Evolutionary conservation across 345 rosid genomes (phyloP), one percentile per base, ranked within the genome.

Genomic region (Sonneratia caseolaris): DNA sequence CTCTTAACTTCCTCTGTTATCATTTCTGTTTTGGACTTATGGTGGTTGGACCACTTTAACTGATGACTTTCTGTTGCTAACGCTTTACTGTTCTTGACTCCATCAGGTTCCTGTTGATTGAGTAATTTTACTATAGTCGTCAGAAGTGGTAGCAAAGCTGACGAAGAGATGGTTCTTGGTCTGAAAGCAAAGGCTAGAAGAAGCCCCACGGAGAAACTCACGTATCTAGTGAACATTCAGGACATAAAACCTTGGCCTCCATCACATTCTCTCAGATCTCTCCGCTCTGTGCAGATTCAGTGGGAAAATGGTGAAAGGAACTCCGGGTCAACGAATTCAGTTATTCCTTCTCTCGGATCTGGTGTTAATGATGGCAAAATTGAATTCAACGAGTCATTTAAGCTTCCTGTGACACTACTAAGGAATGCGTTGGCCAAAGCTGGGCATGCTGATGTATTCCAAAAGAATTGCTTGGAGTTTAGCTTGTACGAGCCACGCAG

Each of bases 221-320:
- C 85, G 75, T 94, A 91, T 76, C 21, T 84, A 22, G 79, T 94
- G 74, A 89, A 88, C 77, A 77, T 94, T 79, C 90, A 85, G 76
- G 96, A 94, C 65, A 79, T 94, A 82, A 91, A 85, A 81, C 98
- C 96, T 53, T 94, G 98, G 98, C 98, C 98, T 7, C 98, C 98
- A 38, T 89, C 98, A 27, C 97, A 91, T 75, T 89, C 98, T 18
- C 85, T 94, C 66, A 76, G 86, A 73, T 88, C 96, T 32, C 83
- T 94, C 6, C 91, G 97, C 47, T 88, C 98, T 19, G 96, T 89
- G 70, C 66, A 89, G 7, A 82, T 94, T 38, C 98, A 88, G 59
- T 94, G 98, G 98, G 96, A 89, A 82, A 87, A 91, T 40, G 95
- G 96, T 64, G 91, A 82, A 68, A 87, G 86, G 64, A 83, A 62